Conservation (phyloP, 2,329 filamentous ascomycete genomes). For the Neopestalotiopsis sp. region DNA sequence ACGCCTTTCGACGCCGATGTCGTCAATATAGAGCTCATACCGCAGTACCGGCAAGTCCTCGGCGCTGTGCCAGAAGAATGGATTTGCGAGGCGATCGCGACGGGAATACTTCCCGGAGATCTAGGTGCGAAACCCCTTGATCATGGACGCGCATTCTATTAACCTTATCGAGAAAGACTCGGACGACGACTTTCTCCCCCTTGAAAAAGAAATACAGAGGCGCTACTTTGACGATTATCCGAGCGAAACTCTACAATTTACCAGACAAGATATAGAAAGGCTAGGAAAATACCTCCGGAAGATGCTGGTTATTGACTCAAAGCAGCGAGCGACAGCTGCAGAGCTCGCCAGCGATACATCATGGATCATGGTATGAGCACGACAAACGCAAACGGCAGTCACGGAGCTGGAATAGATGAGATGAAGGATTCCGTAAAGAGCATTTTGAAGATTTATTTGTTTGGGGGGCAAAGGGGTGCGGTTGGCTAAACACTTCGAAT, state of each 20-base stretch:
- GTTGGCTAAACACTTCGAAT: too few species aligned
- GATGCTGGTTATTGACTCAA: neutral
- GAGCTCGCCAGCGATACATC: neutral
- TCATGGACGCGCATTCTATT: neutral
- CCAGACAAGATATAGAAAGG: neutral
- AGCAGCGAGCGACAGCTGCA: neutral
- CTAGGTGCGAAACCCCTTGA: neutral
- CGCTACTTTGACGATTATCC: neutral
- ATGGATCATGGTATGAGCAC: neutral
- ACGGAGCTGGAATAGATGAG: neutral
- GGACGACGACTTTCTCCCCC: neutral
- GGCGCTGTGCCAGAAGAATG: neutral
- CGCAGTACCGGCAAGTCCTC: neutral
- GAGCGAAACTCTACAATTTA: neutral
- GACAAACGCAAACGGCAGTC: neutral
- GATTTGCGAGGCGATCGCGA: neutral
- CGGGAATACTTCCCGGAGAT: neutral
- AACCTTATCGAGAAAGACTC: neutral
- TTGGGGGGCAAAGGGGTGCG: too few species aligned
- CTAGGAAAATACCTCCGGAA: neutral
- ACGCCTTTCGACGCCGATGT: neutral
- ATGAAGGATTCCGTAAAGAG: too few species aligned
- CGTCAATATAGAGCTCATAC: neutral
- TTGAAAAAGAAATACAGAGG: neutral
- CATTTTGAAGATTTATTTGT: too few species aligned